Evolutionary conservation across 2,329 filamentous ascomycete species (phyloP).

Genomic region (Fusarium lateritium): DNA sequence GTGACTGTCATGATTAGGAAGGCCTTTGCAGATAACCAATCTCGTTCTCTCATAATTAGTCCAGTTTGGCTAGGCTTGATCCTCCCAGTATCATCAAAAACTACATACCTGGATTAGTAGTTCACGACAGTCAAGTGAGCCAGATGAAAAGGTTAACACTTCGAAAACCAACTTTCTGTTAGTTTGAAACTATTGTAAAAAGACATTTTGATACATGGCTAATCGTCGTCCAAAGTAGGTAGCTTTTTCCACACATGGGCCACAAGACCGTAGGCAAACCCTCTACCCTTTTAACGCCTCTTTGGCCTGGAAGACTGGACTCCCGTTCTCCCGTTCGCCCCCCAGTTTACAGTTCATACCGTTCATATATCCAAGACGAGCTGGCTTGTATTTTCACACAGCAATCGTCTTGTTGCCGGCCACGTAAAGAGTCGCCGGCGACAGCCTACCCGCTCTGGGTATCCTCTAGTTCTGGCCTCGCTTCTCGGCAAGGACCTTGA

Average conservation of each 20-base stretch:
- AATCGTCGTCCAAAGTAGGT: constrained; percentile 47
- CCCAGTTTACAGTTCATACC: constrained; percentile 45
- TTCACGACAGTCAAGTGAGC: not conserved
- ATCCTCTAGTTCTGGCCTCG: constrained; percentile 49
- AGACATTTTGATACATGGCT: constrained; percentile 50
- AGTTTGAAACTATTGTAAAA: constrained; percentile 44
- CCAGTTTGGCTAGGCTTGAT: too few relatives aligned
- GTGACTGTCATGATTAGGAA: not conserved
- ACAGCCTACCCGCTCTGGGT: constrained; percentile 28
- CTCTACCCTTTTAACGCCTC: constrained; percentile 50
- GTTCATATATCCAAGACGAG: constrained; percentile 49
- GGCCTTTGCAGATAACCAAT: too few relatives aligned
- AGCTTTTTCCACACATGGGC: constrained; percentile 49
- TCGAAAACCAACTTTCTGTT: constrained; percentile 44
- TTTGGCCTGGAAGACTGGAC: constrained; percentile 43
- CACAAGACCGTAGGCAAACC: constrained; percentile 47
- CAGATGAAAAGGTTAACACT: constrained; percentile 20
- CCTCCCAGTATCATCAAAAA: too few relatives aligned
- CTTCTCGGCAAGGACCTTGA: constrained; percentile 81
- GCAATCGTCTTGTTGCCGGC: constrained; percentile 43
- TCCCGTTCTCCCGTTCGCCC: constrained; percentile 24
- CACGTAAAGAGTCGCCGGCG: constrained; percentile 50
- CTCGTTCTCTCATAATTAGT: too few relatives aligned
- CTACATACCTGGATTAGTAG: not conserved
- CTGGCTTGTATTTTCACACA: constrained; percentile 38